Evolutionary conservation across 768 basidiomycete species (phyloP).

Genomic region (Lyophyllum shimeji): DNA sequence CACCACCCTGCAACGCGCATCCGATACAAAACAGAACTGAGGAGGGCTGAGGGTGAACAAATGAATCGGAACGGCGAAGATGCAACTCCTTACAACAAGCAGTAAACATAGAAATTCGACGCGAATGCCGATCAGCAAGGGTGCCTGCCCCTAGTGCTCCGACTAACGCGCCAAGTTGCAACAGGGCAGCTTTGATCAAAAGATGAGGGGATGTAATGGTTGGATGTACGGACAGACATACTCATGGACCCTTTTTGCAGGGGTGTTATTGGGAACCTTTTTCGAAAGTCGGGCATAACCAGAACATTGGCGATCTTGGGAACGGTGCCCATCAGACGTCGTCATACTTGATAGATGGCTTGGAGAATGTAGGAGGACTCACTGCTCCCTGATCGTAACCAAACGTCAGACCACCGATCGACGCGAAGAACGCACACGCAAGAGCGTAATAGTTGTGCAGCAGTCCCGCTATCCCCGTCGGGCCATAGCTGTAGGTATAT

Average conservation of each 20-base stretch:
- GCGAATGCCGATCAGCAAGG: slow-evolving; percentile 65
- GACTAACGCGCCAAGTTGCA: slow-evolving; percentile 79
- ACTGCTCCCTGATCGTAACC: slow-evolving; percentile 84
- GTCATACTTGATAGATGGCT: background rate
- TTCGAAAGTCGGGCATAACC: slow-evolving; percentile 74
- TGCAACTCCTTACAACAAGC: slow-evolving; percentile 57
- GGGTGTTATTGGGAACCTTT: slow-evolving; percentile 68
- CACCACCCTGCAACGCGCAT: slow-evolving; percentile 65
- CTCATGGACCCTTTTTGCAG: slow-evolving; percentile 80
- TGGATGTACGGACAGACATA: slow-evolving; percentile 31
- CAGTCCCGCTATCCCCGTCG: slow-evolving; percentile 62
- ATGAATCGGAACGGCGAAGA: background rate
- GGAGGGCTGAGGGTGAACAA: background rate
- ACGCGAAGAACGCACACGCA: slow-evolving; percentile 71
- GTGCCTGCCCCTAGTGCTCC: slow-evolving; percentile 68
- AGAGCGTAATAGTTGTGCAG: slow-evolving; percentile 63
- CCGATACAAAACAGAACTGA: slow-evolving; percentile 72
- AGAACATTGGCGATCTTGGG: slow-evolving; percentile 75
- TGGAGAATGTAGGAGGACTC: slow-evolving; percentile 12
- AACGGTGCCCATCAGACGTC: background rate
- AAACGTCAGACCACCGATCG: slow-evolving; percentile 75
- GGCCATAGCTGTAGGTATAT: slow-evolving; percentile 75
- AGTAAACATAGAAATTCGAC: slow-evolving; percentile 62
- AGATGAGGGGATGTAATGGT: background rate
- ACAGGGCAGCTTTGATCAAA: slow-evolving; percentile 55